Conservation (phyloP, 1,139 yeast genomes). For the Pichia sp. region DNA sequence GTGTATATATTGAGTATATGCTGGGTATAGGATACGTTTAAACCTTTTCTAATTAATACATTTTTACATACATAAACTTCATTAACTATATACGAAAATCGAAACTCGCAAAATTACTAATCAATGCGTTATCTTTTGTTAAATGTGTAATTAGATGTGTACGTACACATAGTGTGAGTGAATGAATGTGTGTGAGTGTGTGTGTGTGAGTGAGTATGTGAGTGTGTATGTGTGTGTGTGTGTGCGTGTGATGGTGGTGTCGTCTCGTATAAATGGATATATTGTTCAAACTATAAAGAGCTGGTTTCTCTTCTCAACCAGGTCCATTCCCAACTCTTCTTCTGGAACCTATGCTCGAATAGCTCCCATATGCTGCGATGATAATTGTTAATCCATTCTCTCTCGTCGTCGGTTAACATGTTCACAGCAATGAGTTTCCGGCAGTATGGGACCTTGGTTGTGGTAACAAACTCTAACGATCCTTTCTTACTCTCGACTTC, state of each 20-base stretch:
- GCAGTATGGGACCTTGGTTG: conserved; percentile 89
- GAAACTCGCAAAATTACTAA: background rate
- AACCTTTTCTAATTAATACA: conserved; percentile 7
- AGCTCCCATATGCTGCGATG: conserved; percentile 60
- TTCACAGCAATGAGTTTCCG: conserved; percentile 54
- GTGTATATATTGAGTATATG: background rate
- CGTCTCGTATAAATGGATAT: too few relatives aligned
- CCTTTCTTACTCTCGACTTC: conserved; percentile 36
- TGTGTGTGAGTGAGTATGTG: too few relatives aligned
- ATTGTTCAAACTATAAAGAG: conserved; percentile 12
- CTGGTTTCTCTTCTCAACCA: conserved; percentile 81
- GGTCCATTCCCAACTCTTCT: conserved; percentile 49
- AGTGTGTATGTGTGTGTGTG: too few relatives aligned
- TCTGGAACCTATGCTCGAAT: conserved; percentile 44
- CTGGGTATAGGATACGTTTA: background rate
- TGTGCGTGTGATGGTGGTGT: too few relatives aligned
- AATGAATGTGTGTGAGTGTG: too few relatives aligned
- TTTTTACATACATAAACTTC: background rate
- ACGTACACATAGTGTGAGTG: too few relatives aligned
- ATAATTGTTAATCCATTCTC: conserved; percentile 61
- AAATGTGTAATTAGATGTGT: too few relatives aligned
- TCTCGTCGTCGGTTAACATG: conserved; percentile 61
- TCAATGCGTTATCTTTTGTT: too few relatives aligned
- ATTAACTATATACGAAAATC: background rate
- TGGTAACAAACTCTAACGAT: conserved; percentile 75